Evolutionary conservation across 208 protist species (phyloP).

Genomic region (Crithidia bombi): DNA sequence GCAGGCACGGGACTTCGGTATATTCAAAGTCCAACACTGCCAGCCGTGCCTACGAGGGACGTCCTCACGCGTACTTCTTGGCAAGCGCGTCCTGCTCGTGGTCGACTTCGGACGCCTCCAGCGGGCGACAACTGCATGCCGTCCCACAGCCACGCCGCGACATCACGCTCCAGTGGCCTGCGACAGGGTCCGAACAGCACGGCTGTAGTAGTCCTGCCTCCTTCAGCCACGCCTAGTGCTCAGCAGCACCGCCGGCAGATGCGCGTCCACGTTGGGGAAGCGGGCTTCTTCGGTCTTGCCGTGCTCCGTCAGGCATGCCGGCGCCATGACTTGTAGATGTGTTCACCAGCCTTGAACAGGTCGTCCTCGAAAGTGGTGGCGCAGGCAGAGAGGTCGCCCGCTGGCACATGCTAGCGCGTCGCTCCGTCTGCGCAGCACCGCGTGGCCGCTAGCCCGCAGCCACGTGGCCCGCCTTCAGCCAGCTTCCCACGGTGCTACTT

Average conservation of each 20-base stretch:
- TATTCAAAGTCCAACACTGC: no score
- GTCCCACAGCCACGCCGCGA: slow-evolving; percentile 94
- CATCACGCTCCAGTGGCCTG: slow-evolving; percentile 96
- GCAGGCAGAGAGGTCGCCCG: slow-evolving; percentile 96
- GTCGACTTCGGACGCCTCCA: slow-evolving; percentile 97
- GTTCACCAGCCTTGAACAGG: slow-evolving; percentile 95
- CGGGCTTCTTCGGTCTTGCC: slow-evolving; percentile 98
- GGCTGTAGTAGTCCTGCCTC: slow-evolving; percentile 97
- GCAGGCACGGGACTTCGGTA: no score
- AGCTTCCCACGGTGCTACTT: no score
- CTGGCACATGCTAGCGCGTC: slow-evolving; percentile 98
- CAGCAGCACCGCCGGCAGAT: slow-evolving; percentile 93
- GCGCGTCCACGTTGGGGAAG: slow-evolving; percentile 98
- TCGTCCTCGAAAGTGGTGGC: slow-evolving; percentile 96
- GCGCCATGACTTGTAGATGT: slow-evolving; percentile 94
- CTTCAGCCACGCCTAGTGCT: slow-evolving; percentile 97
- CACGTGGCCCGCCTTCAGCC: slow-evolving; percentile 90
- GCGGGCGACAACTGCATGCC: slow-evolving; percentile 93
- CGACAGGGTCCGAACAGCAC: slow-evolving; percentile 98
- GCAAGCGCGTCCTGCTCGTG: slow-evolving; percentile 85
- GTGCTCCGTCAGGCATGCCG: slow-evolving; percentile 96
- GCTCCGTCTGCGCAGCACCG: slow-evolving; percentile 98
- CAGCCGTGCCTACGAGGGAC: neutral
- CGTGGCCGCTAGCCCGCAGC: slow-evolving; percentile 98
- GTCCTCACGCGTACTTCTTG: slow-evolving; percentile 52